Evolutionary conservation across 352 stramenopile species (phyloP).

Genomic region (Peronospora farinosa): DNA sequence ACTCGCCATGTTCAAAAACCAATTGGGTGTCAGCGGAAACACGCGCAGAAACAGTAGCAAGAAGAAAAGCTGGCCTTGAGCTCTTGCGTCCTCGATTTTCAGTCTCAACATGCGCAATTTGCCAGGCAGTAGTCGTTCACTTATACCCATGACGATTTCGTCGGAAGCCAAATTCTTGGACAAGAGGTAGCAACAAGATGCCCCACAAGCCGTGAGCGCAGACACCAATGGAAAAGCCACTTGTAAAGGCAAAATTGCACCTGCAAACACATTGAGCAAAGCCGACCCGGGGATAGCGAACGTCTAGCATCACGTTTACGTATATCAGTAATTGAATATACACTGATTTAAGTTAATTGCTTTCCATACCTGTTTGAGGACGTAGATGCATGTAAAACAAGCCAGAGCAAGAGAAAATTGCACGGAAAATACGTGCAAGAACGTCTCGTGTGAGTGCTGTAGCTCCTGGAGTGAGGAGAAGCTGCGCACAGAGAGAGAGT

Average conservation of each 20-base stretch:
- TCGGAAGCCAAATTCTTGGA: slow-evolving; percentile 59
- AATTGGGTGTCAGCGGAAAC: slow-evolving; percentile 82
- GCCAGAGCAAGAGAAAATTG: slow-evolving; percentile 61
- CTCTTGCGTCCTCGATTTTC: slow-evolving; percentile 48
- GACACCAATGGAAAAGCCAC: slow-evolving; percentile 68
- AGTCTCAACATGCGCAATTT: slow-evolving; percentile 47
- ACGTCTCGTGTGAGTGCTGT: slow-evolving; percentile 51
- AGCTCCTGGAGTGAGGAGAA: slow-evolving; percentile 59
- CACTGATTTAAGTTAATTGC: slow-evolving; percentile 6
- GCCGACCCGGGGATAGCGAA: slow-evolving; percentile 78
- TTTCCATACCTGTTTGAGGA: slow-evolving; percentile 67
- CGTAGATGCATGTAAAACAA: slow-evolving; percentile 66
- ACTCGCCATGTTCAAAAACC: slow-evolving; percentile 79
- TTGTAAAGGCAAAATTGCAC: slow-evolving; percentile 50
- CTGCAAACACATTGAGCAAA: slow-evolving; percentile 71
- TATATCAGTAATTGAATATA: too few species aligned
- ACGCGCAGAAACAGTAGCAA: slow-evolving; percentile 71
- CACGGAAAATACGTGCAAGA: slow-evolving; percentile 49
- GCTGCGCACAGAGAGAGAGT: slow-evolving; percentile 47
- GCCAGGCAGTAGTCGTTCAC: slow-evolving; percentile 50
- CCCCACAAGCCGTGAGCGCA: slow-evolving; percentile 55
- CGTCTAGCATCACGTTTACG: slow-evolving; percentile 31
- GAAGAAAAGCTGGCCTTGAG: slow-evolving; percentile 45
- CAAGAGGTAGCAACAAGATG: slow-evolving; percentile 67
- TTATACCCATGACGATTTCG: slow-evolving; percentile 47